These are phyloP conservation scores for Barbarea vulgaris DNA, from an alignment of 345 rosid species.

Conservation along the genomic window DNA sequence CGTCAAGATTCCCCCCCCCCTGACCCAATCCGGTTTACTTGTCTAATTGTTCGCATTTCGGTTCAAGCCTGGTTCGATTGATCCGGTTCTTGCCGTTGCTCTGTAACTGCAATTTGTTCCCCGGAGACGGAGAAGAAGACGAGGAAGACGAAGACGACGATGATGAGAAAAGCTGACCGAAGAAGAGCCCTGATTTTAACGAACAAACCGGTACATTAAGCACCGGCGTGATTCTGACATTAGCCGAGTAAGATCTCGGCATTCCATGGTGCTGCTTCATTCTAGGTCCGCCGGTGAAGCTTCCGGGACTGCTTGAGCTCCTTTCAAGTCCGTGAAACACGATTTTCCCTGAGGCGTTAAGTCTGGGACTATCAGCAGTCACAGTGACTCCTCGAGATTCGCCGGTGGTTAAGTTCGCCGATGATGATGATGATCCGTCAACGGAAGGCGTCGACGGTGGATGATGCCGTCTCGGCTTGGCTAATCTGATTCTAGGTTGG, in stretches of 20 bases:
- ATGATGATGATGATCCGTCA: conserved; percentile 50
- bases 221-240: conserved; percentile 73
- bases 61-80: conserved; percentile 45
- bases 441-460: conserved; percentile 21
- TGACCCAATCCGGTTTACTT: conserved; percentile 16
- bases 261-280: conserved; percentile 69
- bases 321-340: conserved; percentile 88
- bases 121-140: conserved; percentile 38
- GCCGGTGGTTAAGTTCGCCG: conserved; percentile 37
- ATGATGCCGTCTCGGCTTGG: conserved; percentile 42
- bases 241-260: conserved; percentile 94
- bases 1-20: background rate
- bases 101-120: conserved; percentile 34
- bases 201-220: conserved; percentile 81
- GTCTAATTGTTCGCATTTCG: conserved; percentile 32
- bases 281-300: conserved; percentile 86
- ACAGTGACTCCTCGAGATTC: conserved; percentile 63
- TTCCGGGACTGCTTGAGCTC: conserved; percentile 97
- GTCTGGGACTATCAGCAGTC: conserved; percentile 87
- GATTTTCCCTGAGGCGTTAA: conserved; percentile 90
- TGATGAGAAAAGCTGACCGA: conserved; percentile 61
- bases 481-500: conserved; percentile 40
- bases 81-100: conserved; percentile 35
- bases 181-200: conserved; percentile 51
- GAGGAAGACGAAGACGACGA: conserved; percentile 43